Base-by-base conservation (phyloP, 768 basidiomycete species). In the Leucosporidium yakuticum region DNA sequence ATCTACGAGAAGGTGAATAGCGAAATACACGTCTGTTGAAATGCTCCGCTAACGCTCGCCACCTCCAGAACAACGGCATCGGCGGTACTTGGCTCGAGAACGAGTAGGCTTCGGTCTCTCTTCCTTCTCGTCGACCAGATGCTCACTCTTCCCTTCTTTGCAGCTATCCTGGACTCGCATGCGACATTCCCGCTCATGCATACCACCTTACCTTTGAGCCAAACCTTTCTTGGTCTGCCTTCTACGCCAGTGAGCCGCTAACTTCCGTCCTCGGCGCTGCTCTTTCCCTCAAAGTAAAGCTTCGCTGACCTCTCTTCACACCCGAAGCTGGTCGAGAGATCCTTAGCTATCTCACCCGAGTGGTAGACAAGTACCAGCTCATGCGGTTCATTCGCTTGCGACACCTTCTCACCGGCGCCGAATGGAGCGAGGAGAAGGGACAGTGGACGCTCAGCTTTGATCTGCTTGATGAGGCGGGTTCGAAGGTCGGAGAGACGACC, bases 381-480 rank as follows among this genome's bases (percentile, higher is more conserved):
- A 65, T 67, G 15, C 62, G 66, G n/a, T 73, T 67, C 71, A 56
- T 69, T 47, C 58, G 61, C 23, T 69, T 49, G 63, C 59, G 66
- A 11, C 71, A 73, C 66, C 51, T n/a, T 44, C 55, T 73, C 54
- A 78, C 81, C 1, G 76, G 80, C 31, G 85, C 85, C 11, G 74
- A 77, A 47, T 88, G 84, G 76, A 76, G 83, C 69, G 84, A 85
- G 59, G 68, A 76, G 4, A 74, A 79, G 2, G 83, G 82, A 19
- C 84, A 85, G 77, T 87, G 86, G 86, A 78, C 80, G 53, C 76
- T 87, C 12, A 81, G 76, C 4, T 80, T 76, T 34, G 65, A 74
- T 34, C 9, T 67, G 12, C 17, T 61, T 39, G 68, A 68, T 44
- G 70, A 83, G 83, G 60, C 80, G 82, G 70, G 67, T n/a, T 49